Conservation (phyloP, 2,329 filamentous ascomycete species). For the Hirsutella minnesotensis region DNA sequence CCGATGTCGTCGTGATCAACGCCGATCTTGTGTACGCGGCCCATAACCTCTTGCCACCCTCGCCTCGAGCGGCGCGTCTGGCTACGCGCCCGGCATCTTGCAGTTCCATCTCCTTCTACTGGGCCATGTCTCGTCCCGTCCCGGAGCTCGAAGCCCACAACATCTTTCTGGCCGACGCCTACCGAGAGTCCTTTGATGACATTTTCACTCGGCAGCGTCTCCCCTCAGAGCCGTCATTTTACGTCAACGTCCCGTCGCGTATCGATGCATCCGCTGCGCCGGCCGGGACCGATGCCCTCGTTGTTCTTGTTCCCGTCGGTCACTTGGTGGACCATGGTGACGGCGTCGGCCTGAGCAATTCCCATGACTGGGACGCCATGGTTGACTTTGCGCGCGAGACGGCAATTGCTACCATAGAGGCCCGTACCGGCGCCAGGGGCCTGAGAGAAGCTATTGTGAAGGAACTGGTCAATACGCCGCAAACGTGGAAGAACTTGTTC, state of each 20-base stretch:
- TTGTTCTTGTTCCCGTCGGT: conserved; percentile 62
- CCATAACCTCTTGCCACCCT: conserved; percentile 51
- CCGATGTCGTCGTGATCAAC: conserved; percentile 59
- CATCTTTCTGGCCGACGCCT: conserved; percentile 65
- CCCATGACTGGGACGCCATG: conserved; percentile 49
- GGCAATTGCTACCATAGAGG: conserved; percentile 47
- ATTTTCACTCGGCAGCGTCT: conserved; percentile 62
- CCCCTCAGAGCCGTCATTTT: conserved; percentile 60
- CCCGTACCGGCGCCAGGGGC: conserved; percentile 45
- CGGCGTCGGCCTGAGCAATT: conserved; percentile 15
- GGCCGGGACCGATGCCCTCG: conserved; percentile 48
- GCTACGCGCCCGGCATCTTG: conserved; percentile 44
- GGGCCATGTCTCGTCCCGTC: conserved; percentile 49
- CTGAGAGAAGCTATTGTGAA: conserved; percentile 36
- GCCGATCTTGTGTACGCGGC: conserved; percentile 67
- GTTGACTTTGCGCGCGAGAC: conserved; percentile 44
- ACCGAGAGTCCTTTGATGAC: conserved; percentile 60
- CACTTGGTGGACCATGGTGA: conserved; percentile 36
- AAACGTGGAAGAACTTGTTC: conserved; percentile 53
- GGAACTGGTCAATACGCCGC: conserved; percentile 55
- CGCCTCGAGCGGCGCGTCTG: conserved; percentile 25
- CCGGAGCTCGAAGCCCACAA: conserved; percentile 59
- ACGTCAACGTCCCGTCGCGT: conserved; percentile 63
- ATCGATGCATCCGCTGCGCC: conserved; percentile 59
- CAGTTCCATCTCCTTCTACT: conserved; percentile 68